Evolutionary conservation across 164 flowering plant species (phyloP).

Genomic region (Litsea cubeba): DNA sequence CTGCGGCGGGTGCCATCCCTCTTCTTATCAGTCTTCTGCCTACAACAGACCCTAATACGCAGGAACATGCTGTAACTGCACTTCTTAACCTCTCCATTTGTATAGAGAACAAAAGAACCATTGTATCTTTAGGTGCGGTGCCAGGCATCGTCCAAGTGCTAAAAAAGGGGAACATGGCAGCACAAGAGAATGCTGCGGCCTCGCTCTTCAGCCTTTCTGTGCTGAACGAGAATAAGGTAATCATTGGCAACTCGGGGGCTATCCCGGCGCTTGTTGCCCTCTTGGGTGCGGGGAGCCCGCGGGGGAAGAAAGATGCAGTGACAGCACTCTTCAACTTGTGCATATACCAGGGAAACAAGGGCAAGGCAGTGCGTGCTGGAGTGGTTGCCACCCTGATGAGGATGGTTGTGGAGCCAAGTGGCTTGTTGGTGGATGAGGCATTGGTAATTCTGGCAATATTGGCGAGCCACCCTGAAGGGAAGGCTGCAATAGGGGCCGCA

Average conservation of each 20-base stretch:
- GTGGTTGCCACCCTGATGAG: constrained; percentile 65
- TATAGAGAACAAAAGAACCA: constrained; percentile 77
- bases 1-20: constrained; percentile 93
- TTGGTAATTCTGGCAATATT: constrained; percentile 82
- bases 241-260: constrained; percentile 80
- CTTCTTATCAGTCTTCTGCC: constrained; percentile 67
- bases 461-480: constrained; percentile 82
- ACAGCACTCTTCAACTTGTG: constrained; percentile 91
- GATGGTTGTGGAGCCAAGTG: constrained; percentile 63
- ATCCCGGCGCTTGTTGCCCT: constrained; percentile 81
- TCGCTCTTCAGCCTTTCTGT: constrained; percentile 91
- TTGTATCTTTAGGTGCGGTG: constrained; percentile 66
- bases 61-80: constrained; percentile 94
- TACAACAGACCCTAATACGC: constrained; percentile 69
- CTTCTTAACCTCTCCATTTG: constrained; percentile 93
- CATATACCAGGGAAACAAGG: constrained; percentile 93
- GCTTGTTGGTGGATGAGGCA: constrained; percentile 88
- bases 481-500: constrained; percentile 64
- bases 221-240: constrained; percentile 75
- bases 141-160: constrained; percentile 88
- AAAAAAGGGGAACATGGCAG: constrained; percentile 84
- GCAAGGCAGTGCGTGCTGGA: constrained; percentile 82
- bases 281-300: constrained; percentile 75
- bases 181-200: constrained; percentile 97
- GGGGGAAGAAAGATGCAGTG: constrained; percentile 96